phyloP scores from a whole-genome alignment of 352 stramenopile species.

The Phytophthora hybrid region DNA sequence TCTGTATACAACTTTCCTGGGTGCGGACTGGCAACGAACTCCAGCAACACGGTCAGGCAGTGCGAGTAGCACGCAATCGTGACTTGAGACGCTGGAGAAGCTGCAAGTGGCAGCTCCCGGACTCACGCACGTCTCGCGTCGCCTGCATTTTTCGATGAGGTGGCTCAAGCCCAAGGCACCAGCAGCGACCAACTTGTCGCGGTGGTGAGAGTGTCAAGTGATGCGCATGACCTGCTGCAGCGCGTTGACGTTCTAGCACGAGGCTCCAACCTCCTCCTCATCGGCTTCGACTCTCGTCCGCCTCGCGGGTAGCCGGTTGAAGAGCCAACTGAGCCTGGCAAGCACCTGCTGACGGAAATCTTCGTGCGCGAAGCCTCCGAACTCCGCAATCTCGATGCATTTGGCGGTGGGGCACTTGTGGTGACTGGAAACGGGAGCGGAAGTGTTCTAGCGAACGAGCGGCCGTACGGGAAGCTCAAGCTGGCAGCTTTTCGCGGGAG shows the following conservation, averaged over 20 bases:
- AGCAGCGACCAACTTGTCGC: conserved; percentile 28
- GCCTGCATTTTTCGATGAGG: conserved; percentile 35
- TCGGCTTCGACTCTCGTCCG: conserved; percentile 33
- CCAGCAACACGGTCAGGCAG: conserved; percentile 23
- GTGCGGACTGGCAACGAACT: conserved; percentile 64
- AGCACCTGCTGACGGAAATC: conserved; percentile 39
- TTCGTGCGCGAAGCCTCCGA: conserved; percentile 34
- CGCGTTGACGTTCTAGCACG: conserved; percentile 25
- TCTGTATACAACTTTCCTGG: conserved; percentile 77
- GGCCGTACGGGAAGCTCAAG: conserved; percentile 32
- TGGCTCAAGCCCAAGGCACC: conserved; percentile 21
- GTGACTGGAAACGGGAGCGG: conserved; percentile 15
- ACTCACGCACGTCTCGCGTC: conserved; percentile 49
- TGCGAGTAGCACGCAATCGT: background rate
- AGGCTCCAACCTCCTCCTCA: conserved; percentile 25
- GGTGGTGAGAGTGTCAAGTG: conserved; percentile 30
- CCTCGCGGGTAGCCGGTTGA: conserved; percentile 28
- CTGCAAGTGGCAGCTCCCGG: conserved; percentile 41
- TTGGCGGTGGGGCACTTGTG: conserved; percentile 31
- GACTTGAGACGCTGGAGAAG: conserved; percentile 26
- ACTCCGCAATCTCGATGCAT: conserved; percentile 24
- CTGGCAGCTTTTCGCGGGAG: conserved; percentile 26
- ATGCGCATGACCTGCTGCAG: conserved; percentile 22
- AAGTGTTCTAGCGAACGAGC: conserved; percentile 19
- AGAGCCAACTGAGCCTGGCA: conserved; percentile 8